phyloP scores from a whole-genome alignment of 176 grass and related monocot species.

The Microstegium vimineum region DNA sequence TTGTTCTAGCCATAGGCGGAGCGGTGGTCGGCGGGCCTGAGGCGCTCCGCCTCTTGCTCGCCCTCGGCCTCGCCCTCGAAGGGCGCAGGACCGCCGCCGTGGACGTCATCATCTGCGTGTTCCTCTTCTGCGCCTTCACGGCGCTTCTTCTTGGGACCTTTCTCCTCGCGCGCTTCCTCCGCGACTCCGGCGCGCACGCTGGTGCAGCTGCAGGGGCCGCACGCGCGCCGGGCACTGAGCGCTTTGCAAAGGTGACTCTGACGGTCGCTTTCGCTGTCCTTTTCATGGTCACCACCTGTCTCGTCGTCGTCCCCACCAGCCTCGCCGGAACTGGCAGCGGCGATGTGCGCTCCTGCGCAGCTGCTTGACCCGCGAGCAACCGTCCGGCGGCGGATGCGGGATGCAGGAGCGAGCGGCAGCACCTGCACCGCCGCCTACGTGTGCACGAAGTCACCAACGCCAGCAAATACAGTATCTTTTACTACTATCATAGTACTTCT shows the following conservation, averaged over 20 bases:
- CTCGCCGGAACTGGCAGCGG: background rate
- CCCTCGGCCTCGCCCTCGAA: no score
- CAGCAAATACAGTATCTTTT: no score
- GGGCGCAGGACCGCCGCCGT: background rate
- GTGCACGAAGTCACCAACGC: no score
- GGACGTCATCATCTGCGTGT: background rate
- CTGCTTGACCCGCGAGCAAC: no score
- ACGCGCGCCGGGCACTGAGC: background rate
- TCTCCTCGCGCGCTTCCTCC: background rate
- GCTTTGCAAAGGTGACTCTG: background rate
- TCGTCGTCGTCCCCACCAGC: background rate
- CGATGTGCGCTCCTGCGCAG: background rate
- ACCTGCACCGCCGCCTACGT: no score
- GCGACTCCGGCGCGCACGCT: background rate
- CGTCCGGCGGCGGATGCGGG: no score
- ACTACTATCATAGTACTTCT: no score
- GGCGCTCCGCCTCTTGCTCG: background rate
- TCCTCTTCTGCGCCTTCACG: background rate
- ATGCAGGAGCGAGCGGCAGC: no score
- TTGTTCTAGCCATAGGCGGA: background rate
- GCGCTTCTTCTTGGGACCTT: background rate
- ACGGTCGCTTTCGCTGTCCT: background rate
- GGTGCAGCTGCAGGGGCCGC: background rate
- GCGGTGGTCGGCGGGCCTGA: background rate
- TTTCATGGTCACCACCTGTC: background rate